Evolutionary conservation across 108 stramenopile species (phyloP), one percentile per base, ranked within the genome.

Genomic region (Cyclotella choctawhatcheeana): DNA sequence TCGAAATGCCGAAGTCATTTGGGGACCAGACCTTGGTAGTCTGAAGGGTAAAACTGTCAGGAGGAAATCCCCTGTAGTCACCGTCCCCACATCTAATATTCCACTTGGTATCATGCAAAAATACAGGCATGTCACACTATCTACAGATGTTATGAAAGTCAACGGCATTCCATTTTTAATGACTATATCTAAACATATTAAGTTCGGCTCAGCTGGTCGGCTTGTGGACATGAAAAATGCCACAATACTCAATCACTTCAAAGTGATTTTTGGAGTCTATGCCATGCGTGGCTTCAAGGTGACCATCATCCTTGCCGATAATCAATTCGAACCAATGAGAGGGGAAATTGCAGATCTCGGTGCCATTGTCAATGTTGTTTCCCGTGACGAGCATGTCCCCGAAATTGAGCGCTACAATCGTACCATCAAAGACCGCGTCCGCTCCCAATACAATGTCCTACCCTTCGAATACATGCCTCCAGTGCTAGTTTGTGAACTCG

Each of bases 371-470:
- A 76, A 76, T 61, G 37, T 44, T 14, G 44, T 37, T 13, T 61
- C 75, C 8, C 60, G 30, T n/a, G 10, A 56, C 27, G 77, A 74
- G 22, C 82, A 83, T 25, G 67, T 74, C 8, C 56, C 50, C 0
- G 76, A 82, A 65, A 58, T 78, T 20, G 79, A 82, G 45, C 27
- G 73, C 10, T 56, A 43, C 17, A 71, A 78, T 33, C 58, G 82
- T 0, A 44, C 40, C 6, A 63, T 78, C 16, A 83, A 83, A 55
- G 84, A 85, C 10, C 45, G 82, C 1, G 27, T 27, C 5, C 37
- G 85, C 58, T 51, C 32, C 5, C 71, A 22, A 8, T 53, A 43
- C 22, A 55, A 51, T 20, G 58, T 34, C 0, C 48, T 82, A 0
- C 81, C 81, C 13, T 81, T 62, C 62, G 20, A 65, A 0, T 0